A percentile compares a stretch with the other conserved stretches of the same genome.
These are phyloP conservation scores for Microglena sp. DNA, from an alignment of 139 green algal genomes.

Conservation along the genomic window DNA sequence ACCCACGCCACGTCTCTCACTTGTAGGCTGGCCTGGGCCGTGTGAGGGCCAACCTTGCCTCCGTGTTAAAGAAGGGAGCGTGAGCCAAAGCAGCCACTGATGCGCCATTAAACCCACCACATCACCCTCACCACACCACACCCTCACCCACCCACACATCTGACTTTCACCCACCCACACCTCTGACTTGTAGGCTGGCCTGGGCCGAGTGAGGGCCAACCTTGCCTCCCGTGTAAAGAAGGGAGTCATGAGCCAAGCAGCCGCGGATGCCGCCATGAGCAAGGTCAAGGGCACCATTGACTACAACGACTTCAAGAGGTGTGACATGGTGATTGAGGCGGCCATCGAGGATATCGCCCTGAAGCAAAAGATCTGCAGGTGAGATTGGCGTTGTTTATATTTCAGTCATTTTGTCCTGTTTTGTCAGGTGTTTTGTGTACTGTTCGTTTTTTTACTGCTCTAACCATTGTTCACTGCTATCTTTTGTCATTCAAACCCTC, in stretches of 20 bases:
- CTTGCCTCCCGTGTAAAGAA: slow-evolving; percentile 83
- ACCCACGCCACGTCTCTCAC: not conserved
- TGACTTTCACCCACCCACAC: not conserved
- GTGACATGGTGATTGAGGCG: slow-evolving; percentile 97
- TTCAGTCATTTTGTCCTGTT: too few relatives aligned
- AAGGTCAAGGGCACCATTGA: slow-evolving; percentile 65
- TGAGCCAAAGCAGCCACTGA: not conserved
- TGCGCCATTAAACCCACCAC: not conserved
- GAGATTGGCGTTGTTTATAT: too few relatives aligned
- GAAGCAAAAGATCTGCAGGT: slow-evolving; percentile 93
- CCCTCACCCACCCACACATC: not conserved
- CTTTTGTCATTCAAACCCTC: too few relatives aligned
- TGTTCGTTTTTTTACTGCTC: too few relatives aligned
- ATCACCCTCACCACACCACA: too few relatives aligned
- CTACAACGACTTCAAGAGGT: slow-evolving; percentile 68
- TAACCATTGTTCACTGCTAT: too few relatives aligned
- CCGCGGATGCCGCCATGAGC: slow-evolving; percentile 43
- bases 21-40: not conserved
- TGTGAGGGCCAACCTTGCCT: not conserved
- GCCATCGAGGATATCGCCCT: slow-evolving; percentile 89
- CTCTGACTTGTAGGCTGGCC: slow-evolving; percentile 44
- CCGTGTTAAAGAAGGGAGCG: not conserved
- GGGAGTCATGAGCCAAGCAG: slow-evolving; percentile 43
- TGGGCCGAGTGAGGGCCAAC: slow-evolving; percentile 84
- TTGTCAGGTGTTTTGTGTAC: too few relatives aligned